These are phyloP conservation scores for Diplodia corticola DNA, from an alignment of 2,329 filamentous ascomycete genomes.

Conservation along the genomic window DNA sequence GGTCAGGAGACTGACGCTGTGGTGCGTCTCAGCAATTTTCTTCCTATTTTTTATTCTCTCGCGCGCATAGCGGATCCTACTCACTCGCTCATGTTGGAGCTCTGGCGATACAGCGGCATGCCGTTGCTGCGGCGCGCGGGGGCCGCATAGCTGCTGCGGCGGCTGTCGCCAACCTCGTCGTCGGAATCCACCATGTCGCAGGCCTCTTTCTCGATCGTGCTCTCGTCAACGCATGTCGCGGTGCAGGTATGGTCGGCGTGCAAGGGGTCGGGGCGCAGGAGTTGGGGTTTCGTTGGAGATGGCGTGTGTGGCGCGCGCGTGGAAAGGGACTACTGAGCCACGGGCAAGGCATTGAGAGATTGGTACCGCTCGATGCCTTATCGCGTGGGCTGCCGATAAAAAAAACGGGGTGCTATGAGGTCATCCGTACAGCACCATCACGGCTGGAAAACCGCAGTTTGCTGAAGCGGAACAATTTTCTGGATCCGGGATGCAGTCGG, in stretches of 20 bases:
- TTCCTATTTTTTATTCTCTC: background rate
- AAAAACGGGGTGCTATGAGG: conserved; percentile 5
- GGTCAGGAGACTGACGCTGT: conserved; percentile 73
- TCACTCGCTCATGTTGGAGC: conserved; percentile 68
- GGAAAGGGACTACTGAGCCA: background rate
- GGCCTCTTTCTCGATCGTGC: background rate
- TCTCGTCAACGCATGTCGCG: conserved; percentile 21
- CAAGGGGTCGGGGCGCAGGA: background rate
- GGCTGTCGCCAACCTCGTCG: conserved; percentile 26
- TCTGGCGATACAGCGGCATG: conserved; percentile 60
- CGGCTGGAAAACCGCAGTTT: background rate
- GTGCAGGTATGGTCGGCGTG: background rate
- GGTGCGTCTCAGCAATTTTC: conserved; percentile 12
- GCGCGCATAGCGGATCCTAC: conserved; percentile 27
- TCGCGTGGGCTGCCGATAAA: conserved; percentile 3
- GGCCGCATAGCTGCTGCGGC: conserved; percentile 31
- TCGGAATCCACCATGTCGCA: conserved; percentile 23
- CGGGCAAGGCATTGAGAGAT: background rate
- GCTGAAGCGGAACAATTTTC: background rate
- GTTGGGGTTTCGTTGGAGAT: background rate
- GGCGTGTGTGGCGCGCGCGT: background rate
- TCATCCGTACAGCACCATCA: background rate
- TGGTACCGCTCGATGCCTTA: background rate
- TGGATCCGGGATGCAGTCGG: background rate
- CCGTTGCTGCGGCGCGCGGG: conserved; percentile 32